These are phyloP conservation scores for Chimonanthus praecox DNA, from an alignment of 164 flowering plant genomes.

Conservation along the genomic window DNA sequence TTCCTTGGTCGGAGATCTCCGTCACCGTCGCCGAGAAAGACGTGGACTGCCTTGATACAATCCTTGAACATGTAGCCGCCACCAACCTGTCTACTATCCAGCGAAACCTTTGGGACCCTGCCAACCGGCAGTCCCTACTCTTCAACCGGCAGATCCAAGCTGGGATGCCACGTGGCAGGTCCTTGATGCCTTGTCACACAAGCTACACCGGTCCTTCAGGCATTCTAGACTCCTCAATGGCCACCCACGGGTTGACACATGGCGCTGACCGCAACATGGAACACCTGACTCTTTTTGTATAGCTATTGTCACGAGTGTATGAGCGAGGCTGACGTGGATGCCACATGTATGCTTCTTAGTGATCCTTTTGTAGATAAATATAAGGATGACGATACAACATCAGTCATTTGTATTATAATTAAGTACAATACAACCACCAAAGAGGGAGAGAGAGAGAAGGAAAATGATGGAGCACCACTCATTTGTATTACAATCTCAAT, in stretches of 20 bases:
- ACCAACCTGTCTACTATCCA: constrained; percentile 63
- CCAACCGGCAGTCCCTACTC: constrained; percentile 43
- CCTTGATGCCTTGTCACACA: constrained; percentile 27
- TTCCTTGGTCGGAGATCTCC: constrained; percentile 73
- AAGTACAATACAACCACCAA: no score
- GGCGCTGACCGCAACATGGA: neutral
- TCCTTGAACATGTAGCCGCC: constrained; percentile 64
- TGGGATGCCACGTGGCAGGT: constrained; percentile 98
- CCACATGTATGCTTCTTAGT: neutral
- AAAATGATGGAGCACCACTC: neutral
- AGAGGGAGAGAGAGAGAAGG: neutral
- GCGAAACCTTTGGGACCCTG: constrained; percentile 56
- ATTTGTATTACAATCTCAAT: neutral
- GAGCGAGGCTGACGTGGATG: neutral
- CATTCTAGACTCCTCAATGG: constrained; percentile 11
- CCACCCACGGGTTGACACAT: constrained; percentile 12
- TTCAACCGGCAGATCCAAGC: constrained; percentile 34
- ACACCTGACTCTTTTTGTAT: neutral
- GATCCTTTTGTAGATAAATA: neutral
- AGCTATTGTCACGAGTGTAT: neutral
- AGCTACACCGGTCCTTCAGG: constrained; percentile 35
- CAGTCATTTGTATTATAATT: neutral
- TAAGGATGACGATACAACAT: neutral
- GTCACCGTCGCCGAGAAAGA: constrained; percentile 74
- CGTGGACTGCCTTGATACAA: constrained; percentile 42